Conservation (phyloP, 2,329 filamentous ascomycete species). For the Diaporthe velutina region DNA sequence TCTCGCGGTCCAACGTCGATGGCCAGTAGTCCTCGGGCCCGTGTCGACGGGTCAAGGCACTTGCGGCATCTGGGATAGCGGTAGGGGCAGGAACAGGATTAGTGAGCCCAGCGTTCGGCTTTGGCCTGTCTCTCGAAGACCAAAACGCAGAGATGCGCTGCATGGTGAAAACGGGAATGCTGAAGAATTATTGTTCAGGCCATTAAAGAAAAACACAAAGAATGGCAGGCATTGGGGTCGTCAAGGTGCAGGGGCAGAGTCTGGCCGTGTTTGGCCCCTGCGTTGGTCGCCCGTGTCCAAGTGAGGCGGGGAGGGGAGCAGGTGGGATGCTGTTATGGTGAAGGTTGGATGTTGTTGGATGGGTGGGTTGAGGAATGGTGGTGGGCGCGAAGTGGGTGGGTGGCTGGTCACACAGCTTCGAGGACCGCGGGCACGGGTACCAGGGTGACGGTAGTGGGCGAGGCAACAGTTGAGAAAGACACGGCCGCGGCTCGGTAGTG, state of each 20-base stretch:
- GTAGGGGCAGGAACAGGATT: not conserved
- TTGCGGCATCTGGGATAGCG: slow-evolving; percentile 14
- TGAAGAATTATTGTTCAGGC: slow-evolving; percentile 34
- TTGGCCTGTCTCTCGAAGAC: slow-evolving; percentile 53
- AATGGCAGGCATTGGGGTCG: slow-evolving; percentile 41
- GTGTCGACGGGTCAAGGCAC: slow-evolving; percentile 43
- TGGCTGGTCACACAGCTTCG: slow-evolving; percentile 25
- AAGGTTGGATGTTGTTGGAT: slow-evolving; percentile 19
- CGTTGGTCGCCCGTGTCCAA: slow-evolving; percentile 12
- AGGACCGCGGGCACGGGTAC: slow-evolving; percentile 7
- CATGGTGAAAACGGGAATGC: slow-evolving; percentile 49
- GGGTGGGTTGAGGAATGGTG: slow-evolving; percentile 23
- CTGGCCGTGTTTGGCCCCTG: slow-evolving; percentile 20
- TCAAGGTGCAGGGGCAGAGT: not conserved
- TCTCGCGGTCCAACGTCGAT: slow-evolving; percentile 86
- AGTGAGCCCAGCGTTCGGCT: slow-evolving; percentile 22
- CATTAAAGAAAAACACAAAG: slow-evolving; percentile 37
- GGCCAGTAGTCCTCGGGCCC: slow-evolving; percentile 51
- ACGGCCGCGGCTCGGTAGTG: slow-evolving; percentile 17
- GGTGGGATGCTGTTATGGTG: slow-evolving; percentile 8
- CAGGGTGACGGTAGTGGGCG: slow-evolving; percentile 28
- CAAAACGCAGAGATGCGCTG: slow-evolving; percentile 62
- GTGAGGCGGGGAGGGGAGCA: not conserved
- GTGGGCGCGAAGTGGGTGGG: slow-evolving; percentile 19
- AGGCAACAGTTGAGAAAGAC: not conserved